Conservation (phyloP, 2,329 filamentous ascomycete species). For the Verruconis gallopava region DNA sequence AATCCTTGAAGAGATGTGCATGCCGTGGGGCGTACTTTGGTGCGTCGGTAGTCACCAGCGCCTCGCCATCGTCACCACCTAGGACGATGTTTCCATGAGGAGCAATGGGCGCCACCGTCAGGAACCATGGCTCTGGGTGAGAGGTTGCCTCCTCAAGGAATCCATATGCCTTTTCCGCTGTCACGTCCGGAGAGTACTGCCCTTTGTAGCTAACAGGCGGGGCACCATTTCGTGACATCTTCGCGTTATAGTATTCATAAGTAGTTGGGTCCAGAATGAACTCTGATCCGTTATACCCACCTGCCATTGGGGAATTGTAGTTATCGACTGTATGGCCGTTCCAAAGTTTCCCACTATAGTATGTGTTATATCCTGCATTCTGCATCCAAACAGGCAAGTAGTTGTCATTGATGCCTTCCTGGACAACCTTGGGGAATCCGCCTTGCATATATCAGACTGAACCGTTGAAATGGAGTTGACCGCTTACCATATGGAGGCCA, state of each 20-base stretch:
- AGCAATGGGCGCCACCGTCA: constrained; percentile 51
- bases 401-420: constrained; percentile 50
- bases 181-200: constrained; percentile 44
- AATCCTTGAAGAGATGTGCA: constrained; percentile 46
- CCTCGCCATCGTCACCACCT: constrained; percentile 21
- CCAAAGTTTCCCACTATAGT: constrained; percentile 52
- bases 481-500: constrained; percentile 30
- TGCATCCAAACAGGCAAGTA: constrained; percentile 61
- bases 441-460: background rate
- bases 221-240: constrained; percentile 47
- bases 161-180: constrained; percentile 44
- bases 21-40: constrained; percentile 50
- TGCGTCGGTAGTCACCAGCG: constrained; percentile 18
- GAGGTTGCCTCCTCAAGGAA: constrained; percentile 51
- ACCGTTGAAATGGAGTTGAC: background rate
- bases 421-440: constrained; percentile 51
- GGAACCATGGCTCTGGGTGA: constrained; percentile 46
- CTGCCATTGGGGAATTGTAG: constrained; percentile 29
- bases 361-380: constrained; percentile 53
- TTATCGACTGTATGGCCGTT: constrained; percentile 38
- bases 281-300: constrained; percentile 23
- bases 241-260: constrained; percentile 54
- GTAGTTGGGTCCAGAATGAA: constrained; percentile 53
- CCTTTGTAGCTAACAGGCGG: constrained; percentile 42
- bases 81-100: constrained; percentile 39